Conservation (phyloP, 495 filamentous ascomycete species). For the Podospora bellae-mahoneyi region DNA sequence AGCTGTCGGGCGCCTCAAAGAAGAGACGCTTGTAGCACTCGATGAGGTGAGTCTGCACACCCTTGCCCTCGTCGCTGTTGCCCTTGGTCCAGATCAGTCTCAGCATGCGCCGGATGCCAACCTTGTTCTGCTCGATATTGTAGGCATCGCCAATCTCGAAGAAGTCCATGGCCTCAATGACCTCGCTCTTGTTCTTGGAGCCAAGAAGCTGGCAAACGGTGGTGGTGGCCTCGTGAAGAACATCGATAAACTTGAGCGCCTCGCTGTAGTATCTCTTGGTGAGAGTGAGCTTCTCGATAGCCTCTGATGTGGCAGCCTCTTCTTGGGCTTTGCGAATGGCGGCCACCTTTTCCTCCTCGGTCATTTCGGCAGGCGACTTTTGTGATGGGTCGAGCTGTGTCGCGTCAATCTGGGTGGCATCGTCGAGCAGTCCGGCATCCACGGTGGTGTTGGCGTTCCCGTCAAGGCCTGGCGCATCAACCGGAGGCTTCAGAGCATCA, state of each 20-base stretch:
- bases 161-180: conserved; percentile 99
- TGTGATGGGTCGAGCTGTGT: conserved; percentile 42
- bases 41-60: conserved; percentile 93
- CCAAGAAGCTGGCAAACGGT: conserved; percentile 81
- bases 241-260: conserved; percentile 89
- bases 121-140: conserved; percentile 85
- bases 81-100: conserved; percentile 98
- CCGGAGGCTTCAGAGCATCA: conserved; percentile 73
- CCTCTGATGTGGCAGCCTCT: conserved; percentile 64
- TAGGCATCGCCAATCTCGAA: conserved; percentile 92
- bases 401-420: conserved; percentile 72
- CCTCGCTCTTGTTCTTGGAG: conserved; percentile 94
- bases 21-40: conserved; percentile 95
- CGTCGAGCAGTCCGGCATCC: conserved; percentile 77
- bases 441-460: conserved; percentile 56
- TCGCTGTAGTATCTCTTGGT: conserved; percentile 88
- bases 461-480: conserved; percentile 68
- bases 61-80: conserved; percentile 98
- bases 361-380: conserved; percentile 54
- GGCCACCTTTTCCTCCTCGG: conserved; percentile 54
- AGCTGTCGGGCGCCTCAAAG: conserved; percentile 86
- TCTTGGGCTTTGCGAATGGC: conserved; percentile 67
- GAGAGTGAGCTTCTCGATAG: conserved; percentile 77
- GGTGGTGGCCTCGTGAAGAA: conserved; percentile 75
- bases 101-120: conserved; percentile 91